Percentiles rank a stretch among this genome's conserved stretches.
Evolutionary conservation across 2,329 filamentous ascomycete species (phyloP).

Genomic region (Neoscytalidium dimidiatum): DNA sequence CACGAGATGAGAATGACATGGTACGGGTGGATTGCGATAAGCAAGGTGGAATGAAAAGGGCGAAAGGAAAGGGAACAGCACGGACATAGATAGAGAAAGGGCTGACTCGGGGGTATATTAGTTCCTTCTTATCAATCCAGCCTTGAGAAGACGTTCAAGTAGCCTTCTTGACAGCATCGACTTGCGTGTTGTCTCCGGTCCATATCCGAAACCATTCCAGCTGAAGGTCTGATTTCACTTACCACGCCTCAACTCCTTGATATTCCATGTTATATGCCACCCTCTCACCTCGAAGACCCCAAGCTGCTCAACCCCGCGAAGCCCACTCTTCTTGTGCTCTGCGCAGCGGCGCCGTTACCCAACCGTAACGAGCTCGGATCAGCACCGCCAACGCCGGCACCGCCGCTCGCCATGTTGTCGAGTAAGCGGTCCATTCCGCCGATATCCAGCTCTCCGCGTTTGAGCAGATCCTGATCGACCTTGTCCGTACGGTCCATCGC

Average conservation of each 20-base stretch:
- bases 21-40: not conserved
- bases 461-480: constrained; percentile 47
- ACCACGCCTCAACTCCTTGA: not conserved
- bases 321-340: constrained; percentile 14
- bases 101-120: constrained; percentile 10
- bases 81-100: not conserved
- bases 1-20: too few species aligned
- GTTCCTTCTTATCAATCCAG: not conserved
- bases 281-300: constrained; percentile 5
- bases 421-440: constrained; percentile 51
- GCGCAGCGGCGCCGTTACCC: not conserved
- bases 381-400: not conserved
- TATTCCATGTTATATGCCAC: not conserved
- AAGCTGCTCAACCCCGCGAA: constrained; percentile 19
- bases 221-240: constrained; percentile 4
- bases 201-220: not conserved
- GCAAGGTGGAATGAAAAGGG: not conserved
- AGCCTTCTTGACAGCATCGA: not conserved
- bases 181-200: too few species aligned
- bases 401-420: constrained; percentile 30
- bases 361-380: not conserved
- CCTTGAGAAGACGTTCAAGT: not conserved
- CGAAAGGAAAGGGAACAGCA: not conserved
- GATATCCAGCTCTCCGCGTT: constrained; percentile 48
- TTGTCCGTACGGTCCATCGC: constrained; percentile 30